Percentiles rank a stretch among this genome's conserved stretches.
These are phyloP conservation scores for Rhizoclosmatium globosum DNA, from an alignment of 192 early-diverging fungal genomes.

Conservation along the genomic window DNA sequence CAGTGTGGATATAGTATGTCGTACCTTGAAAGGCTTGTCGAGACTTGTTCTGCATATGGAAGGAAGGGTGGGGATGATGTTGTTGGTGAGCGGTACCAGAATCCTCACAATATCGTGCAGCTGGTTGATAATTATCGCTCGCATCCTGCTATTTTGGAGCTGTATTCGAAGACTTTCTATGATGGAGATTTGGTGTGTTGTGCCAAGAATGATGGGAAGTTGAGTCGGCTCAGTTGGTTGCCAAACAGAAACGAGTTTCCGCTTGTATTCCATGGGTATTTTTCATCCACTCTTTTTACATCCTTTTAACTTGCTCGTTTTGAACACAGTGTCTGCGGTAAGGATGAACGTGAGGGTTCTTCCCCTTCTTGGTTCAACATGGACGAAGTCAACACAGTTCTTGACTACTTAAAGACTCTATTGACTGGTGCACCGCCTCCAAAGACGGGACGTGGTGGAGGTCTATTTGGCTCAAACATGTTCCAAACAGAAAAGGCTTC, in stretches of 20 bases:
- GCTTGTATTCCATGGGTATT: slow-evolving; percentile 39
- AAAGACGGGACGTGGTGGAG: neutral
- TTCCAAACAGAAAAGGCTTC: slow-evolving; percentile 14
- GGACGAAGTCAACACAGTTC: slow-evolving; percentile 31
- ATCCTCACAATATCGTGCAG: slow-evolving; percentile 18
- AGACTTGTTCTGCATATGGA: slow-evolving; percentile 1
- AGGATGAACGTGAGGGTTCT: slow-evolving; percentile 36
- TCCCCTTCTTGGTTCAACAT: slow-evolving; percentile 43
- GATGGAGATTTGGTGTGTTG: slow-evolving; percentile 16
- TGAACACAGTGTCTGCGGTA: slow-evolving; percentile 21
- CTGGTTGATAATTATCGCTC: slow-evolving; percentile 40
- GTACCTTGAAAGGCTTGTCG: slow-evolving; percentile 21
- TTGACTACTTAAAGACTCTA: slow-evolving; percentile 21
- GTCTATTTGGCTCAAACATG: neutral
- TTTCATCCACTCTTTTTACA: neutral
- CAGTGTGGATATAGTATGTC: slow-evolving; percentile 24
- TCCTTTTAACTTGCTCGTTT: no score
- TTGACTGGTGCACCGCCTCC: slow-evolving; percentile 16
- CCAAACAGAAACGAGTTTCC: slow-evolving; percentile 33
- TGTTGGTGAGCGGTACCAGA: slow-evolving; percentile 2
- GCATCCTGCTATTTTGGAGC: slow-evolving; percentile 40
- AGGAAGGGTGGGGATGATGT: neutral
- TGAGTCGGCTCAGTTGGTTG: slow-evolving; percentile 23
- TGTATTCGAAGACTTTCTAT: slow-evolving; percentile 39
- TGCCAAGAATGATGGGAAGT: neutral